These are phyloP conservation scores for Aciculosporium take DNA, from an alignment of 2,329 filamentous ascomycete species.

Conservation along the genomic window DNA sequence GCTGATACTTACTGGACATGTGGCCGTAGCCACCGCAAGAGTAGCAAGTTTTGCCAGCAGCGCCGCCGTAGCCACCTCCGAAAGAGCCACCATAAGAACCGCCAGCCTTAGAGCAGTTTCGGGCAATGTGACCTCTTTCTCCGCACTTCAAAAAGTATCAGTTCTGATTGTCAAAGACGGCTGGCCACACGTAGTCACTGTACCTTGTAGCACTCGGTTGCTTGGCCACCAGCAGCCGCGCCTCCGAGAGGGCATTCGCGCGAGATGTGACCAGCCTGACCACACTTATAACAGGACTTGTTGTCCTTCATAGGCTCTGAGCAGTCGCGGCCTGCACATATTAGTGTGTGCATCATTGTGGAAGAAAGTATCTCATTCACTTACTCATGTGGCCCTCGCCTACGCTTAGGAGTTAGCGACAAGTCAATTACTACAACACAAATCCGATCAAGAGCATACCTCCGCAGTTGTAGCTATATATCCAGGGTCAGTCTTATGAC, in stretches of 20 bases:
- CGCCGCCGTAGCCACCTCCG: conserved; percentile 29
- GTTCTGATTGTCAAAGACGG: background rate
- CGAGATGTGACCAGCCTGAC: conserved; percentile 76
- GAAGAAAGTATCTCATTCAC: conserved; percentile 17
- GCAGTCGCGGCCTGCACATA: conserved; percentile 67
- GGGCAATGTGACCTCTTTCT: conserved; percentile 90
- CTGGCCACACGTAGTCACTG: background rate
- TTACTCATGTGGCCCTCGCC: conserved; percentile 65
- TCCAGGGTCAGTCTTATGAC: conserved; percentile 9
- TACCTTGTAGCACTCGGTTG: conserved; percentile 81
- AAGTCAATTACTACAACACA: background rate
- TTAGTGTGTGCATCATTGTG: background rate
- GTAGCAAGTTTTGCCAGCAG: conserved; percentile 79
- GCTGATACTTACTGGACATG: conserved; percentile 58
- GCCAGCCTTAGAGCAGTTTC: conserved; percentile 61
- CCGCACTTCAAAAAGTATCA: conserved; percentile 49
- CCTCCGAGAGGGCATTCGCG: conserved; percentile 60
- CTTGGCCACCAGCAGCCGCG: conserved; percentile 30
- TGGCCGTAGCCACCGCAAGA: conserved; percentile 94
- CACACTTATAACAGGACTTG: conserved; percentile 65
- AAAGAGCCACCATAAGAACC: conserved; percentile 27
- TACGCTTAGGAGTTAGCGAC: conserved; percentile 17
- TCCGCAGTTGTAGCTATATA: conserved; percentile 64
- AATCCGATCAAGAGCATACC: conserved; percentile 34
- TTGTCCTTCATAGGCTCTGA: conserved; percentile 76